Evolutionary conservation across 129 eudicot genomes (phyloP), one percentile per base, ranked within the genome.

Genomic region (Calendula officinalis): DNA sequence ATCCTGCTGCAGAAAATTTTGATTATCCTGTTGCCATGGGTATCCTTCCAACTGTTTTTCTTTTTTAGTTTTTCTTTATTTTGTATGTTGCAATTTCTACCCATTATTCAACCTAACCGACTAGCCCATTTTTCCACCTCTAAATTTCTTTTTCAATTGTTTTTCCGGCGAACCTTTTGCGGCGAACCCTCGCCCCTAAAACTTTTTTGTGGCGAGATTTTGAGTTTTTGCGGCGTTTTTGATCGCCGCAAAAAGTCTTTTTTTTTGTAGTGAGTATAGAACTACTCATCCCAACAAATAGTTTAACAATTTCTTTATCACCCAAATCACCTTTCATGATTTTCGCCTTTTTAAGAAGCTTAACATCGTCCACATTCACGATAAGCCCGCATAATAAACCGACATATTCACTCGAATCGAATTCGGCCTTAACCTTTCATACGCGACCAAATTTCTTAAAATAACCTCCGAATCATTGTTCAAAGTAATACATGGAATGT

Each of bases 21-120:
- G 87, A 92, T 72, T 92, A 92, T 71, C 99, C 99, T 60, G 96
- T 88, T 8, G 96, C 99, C 50, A 80, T 88, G 77, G 96, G 94
- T 89, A 78, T n/a, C n/a, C n/a, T n/a, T n/a, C n/a, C n/a, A n/a
- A n/a, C n/a, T n/a, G n/a, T n/a, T n/a, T n/a, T n/a, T n/a, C n/a
- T n/a, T n/a, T n/a, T n/a, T n/a, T n/a, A n/a, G n/a, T n/a, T n/a
- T n/a, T n/a, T n/a, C n/a, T n/a, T n/a, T n/a, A n/a, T n/a, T n/a
- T n/a, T n/a, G n/a, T n/a, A n/a, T n/a, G n/a, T n/a, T n/a, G n/a
- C n/a, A n/a, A n/a, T n/a, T n/a, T n/a, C n/a, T n/a, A n/a, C n/a
- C n/a, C n/a, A n/a, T n/a, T n/a, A n/a, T n/a, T n/a, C n/a, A n/a
- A n/a, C n/a, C n/a, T n/a, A n/a, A n/a, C n/a, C n/a, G n/a, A n/a